phyloP scores from a whole-genome alignment of 2,329 filamentous ascomycete species.

The Monosporascus sp. region DNA sequence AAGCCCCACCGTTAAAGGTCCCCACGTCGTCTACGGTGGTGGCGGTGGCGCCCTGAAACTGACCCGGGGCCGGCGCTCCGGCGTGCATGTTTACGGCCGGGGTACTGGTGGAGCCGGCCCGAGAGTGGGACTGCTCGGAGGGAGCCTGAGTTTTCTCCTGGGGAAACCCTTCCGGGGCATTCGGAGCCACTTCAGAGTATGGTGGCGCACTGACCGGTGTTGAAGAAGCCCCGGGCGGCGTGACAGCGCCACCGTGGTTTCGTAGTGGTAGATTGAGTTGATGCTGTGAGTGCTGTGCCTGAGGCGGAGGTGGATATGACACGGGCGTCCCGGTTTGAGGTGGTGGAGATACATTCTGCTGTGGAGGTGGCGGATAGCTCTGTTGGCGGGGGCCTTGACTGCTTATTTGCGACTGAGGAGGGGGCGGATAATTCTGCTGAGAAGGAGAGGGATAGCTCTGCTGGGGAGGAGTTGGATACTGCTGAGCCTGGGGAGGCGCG shows the following conservation, averaged over 20 bases:
- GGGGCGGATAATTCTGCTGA: slow-evolving; percentile 15
- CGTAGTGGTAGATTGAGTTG: slow-evolving; percentile 28
- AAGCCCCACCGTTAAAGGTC: slow-evolving; percentile 96
- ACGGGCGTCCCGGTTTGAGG: slow-evolving; percentile 25
- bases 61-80: slow-evolving; percentile 37
- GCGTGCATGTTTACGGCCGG: slow-evolving; percentile 29
- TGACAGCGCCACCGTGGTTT: slow-evolving; percentile 29
- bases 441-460: slow-evolving; percentile 23
- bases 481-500: slow-evolving; percentile 26
- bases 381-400: slow-evolving; percentile 18
- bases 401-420: too few species aligned
- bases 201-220: slow-evolving; percentile 12
- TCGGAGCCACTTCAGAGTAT: slow-evolving; percentile 18
- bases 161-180: slow-evolving; percentile 22
- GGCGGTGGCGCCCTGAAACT: slow-evolving; percentile 60
- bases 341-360: slow-evolving; percentile 32
- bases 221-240: slow-evolving; percentile 17
- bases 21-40: slow-evolving; percentile 76
- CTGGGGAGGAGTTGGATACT: slow-evolving; percentile 27
- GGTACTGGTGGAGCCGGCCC: slow-evolving; percentile 8
- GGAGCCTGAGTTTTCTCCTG: slow-evolving; percentile 24
- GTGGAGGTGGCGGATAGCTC: slow-evolving; percentile 23
- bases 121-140: slow-evolving; percentile 9
- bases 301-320: slow-evolving; percentile 27
- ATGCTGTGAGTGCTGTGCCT: slow-evolving; percentile 24